These are phyloP conservation scores for Boechera divaricarpa DNA, from an alignment of 345 rosid genomes.

Conservation along the genomic window DNA sequence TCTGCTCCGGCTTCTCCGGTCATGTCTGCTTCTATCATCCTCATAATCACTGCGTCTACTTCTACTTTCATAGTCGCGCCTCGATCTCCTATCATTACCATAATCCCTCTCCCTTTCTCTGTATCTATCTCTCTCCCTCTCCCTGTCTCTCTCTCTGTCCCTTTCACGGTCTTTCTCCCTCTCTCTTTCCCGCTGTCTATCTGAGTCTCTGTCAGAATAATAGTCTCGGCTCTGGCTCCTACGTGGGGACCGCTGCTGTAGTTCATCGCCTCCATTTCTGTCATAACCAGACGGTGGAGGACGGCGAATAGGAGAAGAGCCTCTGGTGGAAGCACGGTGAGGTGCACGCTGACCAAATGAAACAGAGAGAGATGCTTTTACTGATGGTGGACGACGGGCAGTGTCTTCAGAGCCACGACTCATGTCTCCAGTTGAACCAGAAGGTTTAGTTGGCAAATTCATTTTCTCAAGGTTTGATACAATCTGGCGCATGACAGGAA, in stretches of 20 bases:
- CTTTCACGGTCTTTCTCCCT: conserved; percentile 52
- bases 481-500: conserved; percentile 89
- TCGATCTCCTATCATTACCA: conserved; percentile 52
- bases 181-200: conserved; percentile 52
- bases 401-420: conserved; percentile 93
- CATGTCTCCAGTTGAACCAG: conserved; percentile 85
- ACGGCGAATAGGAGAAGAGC: conserved; percentile 95
- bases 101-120: conserved; percentile 54
- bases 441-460: conserved; percentile 80
- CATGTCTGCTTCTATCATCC: conserved; percentile 51
- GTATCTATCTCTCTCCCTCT: conserved; percentile 45
- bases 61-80: conserved; percentile 49
- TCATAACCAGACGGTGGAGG: conserved; percentile 72
- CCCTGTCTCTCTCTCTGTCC: conserved; percentile 51
- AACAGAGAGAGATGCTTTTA: conserved; percentile 98
- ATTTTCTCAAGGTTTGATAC: conserved; percentile 84
- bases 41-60: conserved; percentile 56
- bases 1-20: conserved; percentile 61
- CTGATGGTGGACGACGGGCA: conserved; percentile 98
- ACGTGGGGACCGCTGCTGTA: conserved; percentile 63
- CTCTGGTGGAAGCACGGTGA: conserved; percentile 98
- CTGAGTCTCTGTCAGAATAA: conserved; percentile 65
- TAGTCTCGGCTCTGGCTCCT: conserved; percentile 78
- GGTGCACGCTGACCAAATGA: conserved; percentile 99
- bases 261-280: conserved; percentile 54